Evolutionary conservation across 176 grass and related monocot genomes (phyloP), one percentile per base, ranked within the genome.

Genomic region (Aegilops bicornis): DNA sequence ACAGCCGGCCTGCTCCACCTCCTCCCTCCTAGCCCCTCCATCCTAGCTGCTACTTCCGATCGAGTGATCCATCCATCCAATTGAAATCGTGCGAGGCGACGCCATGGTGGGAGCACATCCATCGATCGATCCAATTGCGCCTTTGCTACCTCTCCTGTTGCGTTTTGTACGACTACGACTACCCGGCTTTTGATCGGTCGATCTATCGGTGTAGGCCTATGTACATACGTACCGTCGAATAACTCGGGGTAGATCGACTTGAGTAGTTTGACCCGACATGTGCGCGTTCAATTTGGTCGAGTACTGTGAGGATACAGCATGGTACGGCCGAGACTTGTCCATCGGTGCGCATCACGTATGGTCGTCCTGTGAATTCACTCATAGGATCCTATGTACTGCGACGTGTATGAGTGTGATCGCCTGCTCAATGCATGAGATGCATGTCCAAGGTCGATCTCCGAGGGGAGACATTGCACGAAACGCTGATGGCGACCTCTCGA

Each of bases 401-500:
- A 36, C 78, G 20, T 50, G 20, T 52, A 82, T 40, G 20, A 33
- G 25, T 56, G 43, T 76, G 39, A 76, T 66, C 72, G 13, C 60
- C 45, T 77, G 29, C 50, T 19, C 16, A 8, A 20, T 66, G 59
- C 36, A 33, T 47, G 24, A 27, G 25, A 11, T 47, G 50, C 52
- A 12, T 62, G 70, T 11, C 8, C 42, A 85, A 85, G 64, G 24
- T 54, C 50, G 24, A 8, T 19, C 73, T 76, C 42, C 1, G 27
- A 45, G 17, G 73, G 43, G 23, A 87, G 56, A 37, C 64, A 73
- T 35, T 22, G 70, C 56, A 54, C 20, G 75, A 47, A 48, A 87
- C 67, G 64, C 56, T 23, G 76, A 83, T 67, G 74, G 74, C 13
- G 84, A 87, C 80, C 13, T 52, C 56, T 54, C 61, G 33, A 79